Percentiles rank a stretch among this genome's conserved stretches.
phyloP scores from a whole-genome alignment of 108 stramenopile genomes.

The Craspedostauros australis region DNA sequence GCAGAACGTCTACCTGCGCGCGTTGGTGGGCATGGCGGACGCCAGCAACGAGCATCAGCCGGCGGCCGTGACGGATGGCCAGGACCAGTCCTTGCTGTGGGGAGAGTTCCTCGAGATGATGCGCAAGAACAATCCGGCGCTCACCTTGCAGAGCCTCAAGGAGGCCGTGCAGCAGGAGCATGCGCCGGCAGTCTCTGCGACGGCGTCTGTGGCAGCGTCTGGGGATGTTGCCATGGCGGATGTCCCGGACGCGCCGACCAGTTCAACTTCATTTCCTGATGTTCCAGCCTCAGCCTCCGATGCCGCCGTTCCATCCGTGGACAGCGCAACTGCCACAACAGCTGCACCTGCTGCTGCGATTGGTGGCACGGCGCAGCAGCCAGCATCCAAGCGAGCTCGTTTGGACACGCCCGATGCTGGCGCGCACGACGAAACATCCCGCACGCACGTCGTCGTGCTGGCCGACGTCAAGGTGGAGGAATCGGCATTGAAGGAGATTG shows the following conservation, averaged over 20 bases:
- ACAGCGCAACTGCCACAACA: neutral
- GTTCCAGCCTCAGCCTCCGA: no score
- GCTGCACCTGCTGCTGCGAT: conserved; percentile 5
- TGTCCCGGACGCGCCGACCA: no score
- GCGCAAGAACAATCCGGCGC: conserved; percentile 48
- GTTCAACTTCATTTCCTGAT: no score
- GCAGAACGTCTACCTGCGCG: conserved; percentile 71
- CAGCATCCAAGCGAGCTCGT: conserved; percentile 49
- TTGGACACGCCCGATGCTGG: conserved; percentile 1
- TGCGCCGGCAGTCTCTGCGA: no score
- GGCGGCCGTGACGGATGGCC: conserved; percentile 45
- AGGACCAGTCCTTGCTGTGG: conserved; percentile 69
- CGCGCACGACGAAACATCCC: conserved; percentile 10
- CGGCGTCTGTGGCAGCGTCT: no score
- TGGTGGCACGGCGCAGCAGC: no score
- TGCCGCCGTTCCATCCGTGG: no score
- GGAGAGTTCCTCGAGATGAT: conserved; percentile 77
- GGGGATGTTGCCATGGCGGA: neutral
- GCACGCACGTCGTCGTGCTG: conserved; percentile 48
- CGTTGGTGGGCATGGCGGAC: conserved; percentile 44
- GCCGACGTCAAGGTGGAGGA: conserved; percentile 54
- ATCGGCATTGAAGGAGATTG: conserved; percentile 28
- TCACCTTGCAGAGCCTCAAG: conserved; percentile 61
- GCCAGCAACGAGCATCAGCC: neutral
- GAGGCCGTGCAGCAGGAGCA: conserved; percentile 58